Percentiles rank a stretch among this genome's conserved stretches.
phyloP scores from a whole-genome alignment of 2,329 filamentous ascomycete species.

The Taxawa tesnikishii region DNA sequence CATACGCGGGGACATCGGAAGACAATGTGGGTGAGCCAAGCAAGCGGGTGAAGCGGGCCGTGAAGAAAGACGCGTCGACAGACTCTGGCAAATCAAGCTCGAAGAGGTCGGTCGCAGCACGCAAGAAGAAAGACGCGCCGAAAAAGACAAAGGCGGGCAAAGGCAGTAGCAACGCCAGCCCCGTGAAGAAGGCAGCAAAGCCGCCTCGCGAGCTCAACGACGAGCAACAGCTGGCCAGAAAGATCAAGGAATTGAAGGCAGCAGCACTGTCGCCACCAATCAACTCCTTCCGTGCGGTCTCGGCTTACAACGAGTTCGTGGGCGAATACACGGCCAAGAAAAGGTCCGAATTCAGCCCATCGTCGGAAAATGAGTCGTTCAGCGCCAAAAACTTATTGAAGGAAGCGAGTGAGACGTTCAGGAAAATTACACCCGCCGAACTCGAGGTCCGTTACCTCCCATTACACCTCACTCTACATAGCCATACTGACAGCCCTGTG shows the following conservation, averaged over 20 bases:
- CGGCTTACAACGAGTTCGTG: slow-evolving; percentile 14
- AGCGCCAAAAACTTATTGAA: neutral
- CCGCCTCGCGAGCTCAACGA: slow-evolving; percentile 1
- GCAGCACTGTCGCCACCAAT: slow-evolving; percentile 24
- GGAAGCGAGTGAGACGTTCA: slow-evolving; percentile 19
- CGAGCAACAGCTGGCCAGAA: slow-evolving; percentile 12
- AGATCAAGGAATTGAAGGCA: slow-evolving; percentile 21
- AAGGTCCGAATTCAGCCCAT: neutral
- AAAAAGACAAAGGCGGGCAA: slow-evolving; percentile 1
- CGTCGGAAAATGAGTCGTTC: slow-evolving; percentile 3
- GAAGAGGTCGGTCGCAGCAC: slow-evolving; percentile 11
- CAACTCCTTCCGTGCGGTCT: slow-evolving; percentile 12
- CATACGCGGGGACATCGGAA: slow-evolving; percentile 16
- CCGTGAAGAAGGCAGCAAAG: slow-evolving; percentile 1
- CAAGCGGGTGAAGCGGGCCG: neutral
- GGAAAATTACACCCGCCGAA: slow-evolving; percentile 27
- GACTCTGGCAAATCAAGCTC: slow-evolving; percentile 3
- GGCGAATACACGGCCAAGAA: neutral
- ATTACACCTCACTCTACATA: neutral
- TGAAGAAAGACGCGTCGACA: neutral
- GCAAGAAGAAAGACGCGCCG: neutral
- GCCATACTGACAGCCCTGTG: neutral
- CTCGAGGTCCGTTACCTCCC: slow-evolving; percentile 28
- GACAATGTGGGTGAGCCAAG: slow-evolving; percentile 4
- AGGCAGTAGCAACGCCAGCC: neutral